phyloP scores from a whole-genome alignment of 2,329 filamentous ascomycete genomes.

The Colletotrichum sp. region DNA sequence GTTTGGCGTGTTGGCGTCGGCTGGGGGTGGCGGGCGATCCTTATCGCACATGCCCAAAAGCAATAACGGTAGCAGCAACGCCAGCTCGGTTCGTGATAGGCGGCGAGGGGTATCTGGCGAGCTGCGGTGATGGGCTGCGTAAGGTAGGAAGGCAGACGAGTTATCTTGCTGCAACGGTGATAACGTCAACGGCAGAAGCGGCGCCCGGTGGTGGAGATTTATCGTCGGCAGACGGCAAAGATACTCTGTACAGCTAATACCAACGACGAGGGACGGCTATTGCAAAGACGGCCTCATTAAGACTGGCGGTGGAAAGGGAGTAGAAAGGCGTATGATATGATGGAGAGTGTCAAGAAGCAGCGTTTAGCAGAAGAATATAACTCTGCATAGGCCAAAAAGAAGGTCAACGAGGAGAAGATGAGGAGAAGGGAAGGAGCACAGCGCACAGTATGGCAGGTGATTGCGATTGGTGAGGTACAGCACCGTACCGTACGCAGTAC shows the following conservation, averaged over 20 bases:
- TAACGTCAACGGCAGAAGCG: neutral
- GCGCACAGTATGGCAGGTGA: neutral
- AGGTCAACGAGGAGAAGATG: neutral
- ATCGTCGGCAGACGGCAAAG: neutral
- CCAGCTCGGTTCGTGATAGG: neutral
- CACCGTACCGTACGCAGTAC: neutral
- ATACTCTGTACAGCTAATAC: neutral
- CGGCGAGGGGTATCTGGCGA: neutral
- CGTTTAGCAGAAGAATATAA: neutral
- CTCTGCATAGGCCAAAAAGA: neutral
- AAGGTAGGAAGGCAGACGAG: neutral
- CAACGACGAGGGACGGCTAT: neutral
- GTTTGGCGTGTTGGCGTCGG: constrained; percentile 10
- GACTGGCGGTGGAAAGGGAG: neutral
- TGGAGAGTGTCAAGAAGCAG: neutral
- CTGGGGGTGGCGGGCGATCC: constrained; percentile 28
- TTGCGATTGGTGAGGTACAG: neutral
- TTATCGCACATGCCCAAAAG: constrained; percentile 32
- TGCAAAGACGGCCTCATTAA: neutral
- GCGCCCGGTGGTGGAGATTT: neutral
- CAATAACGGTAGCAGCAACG: neutral
- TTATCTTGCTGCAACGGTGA: neutral
- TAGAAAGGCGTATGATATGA: neutral
- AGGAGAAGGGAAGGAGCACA: neutral
- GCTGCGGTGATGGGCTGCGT: neutral